Evolutionary conservation across 805 yeast species (phyloP).

Genomic region (Isabelozyma rhagii): DNA sequence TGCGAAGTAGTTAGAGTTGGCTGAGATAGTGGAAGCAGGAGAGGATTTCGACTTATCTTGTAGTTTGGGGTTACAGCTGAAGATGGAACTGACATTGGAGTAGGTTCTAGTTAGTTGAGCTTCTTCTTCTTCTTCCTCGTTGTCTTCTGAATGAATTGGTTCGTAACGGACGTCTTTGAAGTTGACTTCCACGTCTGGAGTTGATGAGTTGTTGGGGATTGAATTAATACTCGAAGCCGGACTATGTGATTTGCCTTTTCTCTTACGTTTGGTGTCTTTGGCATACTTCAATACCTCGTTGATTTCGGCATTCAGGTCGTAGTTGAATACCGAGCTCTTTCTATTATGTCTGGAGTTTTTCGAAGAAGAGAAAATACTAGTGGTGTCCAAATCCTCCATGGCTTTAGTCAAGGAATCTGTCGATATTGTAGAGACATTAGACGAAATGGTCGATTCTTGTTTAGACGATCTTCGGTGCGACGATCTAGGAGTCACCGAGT

Average conservation of each 20-base stretch:
- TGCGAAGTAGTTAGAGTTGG: background rate
- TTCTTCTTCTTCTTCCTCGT: constrained; percentile 5
- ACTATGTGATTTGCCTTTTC: background rate
- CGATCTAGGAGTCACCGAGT: background rate
- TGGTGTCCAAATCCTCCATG: background rate
- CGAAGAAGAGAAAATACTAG: background rate
- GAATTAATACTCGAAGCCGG: background rate
- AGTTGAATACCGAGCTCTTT: constrained; percentile 8
- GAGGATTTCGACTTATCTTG: background rate
- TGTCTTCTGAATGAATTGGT: constrained; percentile 1
- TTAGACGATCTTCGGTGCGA: background rate
- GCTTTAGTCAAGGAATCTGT: background rate
- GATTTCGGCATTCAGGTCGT: constrained; percentile 8
- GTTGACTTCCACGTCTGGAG: background rate
- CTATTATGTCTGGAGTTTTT: background rate
- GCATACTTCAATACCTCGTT: constrained; percentile 13
- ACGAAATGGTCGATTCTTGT: background rate
- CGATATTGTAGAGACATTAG: background rate
- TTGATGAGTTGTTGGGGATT: background rate
- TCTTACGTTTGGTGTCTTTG: constrained; percentile 5
- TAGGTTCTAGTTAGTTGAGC: constrained; percentile 17
- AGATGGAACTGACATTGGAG: constrained; percentile 26
- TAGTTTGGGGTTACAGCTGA: constrained; percentile 14
- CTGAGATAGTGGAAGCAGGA: background rate
- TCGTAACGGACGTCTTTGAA: background rate